These are phyloP conservation scores for Apiospora rasikravindrae DNA, from an alignment of 2,329 filamentous ascomycete genomes.

Conservation along the genomic window DNA sequence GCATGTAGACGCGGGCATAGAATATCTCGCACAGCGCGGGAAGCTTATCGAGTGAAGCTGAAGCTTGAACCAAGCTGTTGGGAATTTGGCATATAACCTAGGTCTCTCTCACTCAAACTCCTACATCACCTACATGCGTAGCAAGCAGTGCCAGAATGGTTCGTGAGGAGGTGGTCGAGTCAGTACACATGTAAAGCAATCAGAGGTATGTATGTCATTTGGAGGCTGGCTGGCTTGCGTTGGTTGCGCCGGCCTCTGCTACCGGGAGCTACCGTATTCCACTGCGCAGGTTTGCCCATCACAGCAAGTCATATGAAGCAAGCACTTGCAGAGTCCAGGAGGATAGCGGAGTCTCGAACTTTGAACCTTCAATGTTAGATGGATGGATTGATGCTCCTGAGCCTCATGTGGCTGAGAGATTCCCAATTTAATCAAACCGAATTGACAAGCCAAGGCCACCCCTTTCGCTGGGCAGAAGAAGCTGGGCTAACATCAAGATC, in stretches of 20 bases:
- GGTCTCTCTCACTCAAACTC: neutral
- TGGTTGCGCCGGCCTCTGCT: neutral
- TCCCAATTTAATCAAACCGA: too few species aligned
- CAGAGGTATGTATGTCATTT: neutral
- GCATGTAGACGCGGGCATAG: neutral
- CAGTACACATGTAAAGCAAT: neutral
- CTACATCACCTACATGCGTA: neutral
- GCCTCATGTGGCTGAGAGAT: conserved; percentile 11
- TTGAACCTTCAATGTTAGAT: neutral
- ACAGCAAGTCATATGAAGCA: neutral
- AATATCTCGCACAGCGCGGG: neutral
- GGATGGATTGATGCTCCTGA: neutral
- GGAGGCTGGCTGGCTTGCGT: neutral
- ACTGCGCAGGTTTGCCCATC: neutral
- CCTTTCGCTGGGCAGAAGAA: neutral
- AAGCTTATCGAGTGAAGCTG: conserved; percentile 10
- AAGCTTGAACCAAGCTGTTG: conserved; percentile 9
- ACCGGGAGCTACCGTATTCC: neutral
- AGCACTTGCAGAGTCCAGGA: neutral
- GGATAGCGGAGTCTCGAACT: neutral
- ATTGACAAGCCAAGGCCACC: neutral
- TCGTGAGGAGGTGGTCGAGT: neutral
- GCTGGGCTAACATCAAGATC: neutral
- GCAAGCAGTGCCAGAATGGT: neutral
- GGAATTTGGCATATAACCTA: neutral